A percentile compares a stretch with the other conserved stretches of the same genome.
phyloP scores from a whole-genome alignment of 306 rosid species.

The Psophocarpus tetragonolobus region DNA sequence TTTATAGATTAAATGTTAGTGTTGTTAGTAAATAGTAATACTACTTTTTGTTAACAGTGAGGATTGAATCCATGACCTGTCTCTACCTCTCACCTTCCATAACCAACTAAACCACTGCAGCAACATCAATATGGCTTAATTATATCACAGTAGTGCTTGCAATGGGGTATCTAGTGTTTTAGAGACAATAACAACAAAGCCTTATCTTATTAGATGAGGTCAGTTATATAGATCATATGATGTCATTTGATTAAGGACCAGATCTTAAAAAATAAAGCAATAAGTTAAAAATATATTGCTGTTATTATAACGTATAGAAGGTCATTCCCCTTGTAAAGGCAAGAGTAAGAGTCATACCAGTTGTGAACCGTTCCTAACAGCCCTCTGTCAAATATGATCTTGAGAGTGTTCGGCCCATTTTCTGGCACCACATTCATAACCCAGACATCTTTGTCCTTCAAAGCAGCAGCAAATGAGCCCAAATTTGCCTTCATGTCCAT shows the following conservation, averaged over 20 bases:
- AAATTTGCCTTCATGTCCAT: slow-evolving; percentile 96
- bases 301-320: neutral
- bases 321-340: neutral
- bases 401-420: slow-evolving; percentile 87
- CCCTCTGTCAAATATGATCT: slow-evolving; percentile 92
- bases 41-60: no score
- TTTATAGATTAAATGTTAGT: no score
- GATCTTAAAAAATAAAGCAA: neutral
- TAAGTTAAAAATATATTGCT: slow-evolving; percentile 8
- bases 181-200: neutral
- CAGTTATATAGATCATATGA: neutral
- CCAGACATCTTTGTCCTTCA: slow-evolving; percentile 86
- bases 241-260: neutral
- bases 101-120: no score
- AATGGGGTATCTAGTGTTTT: slow-evolving; percentile 6
- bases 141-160: neutral
- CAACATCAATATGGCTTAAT: neutral
- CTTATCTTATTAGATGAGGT: neutral
- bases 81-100: no score
- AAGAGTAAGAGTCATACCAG: slow-evolving; percentile 58
- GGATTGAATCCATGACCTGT: no score
- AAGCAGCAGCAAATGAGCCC: slow-evolving; percentile 95
- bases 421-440: slow-evolving; percentile 92
- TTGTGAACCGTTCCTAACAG: slow-evolving; percentile 78
- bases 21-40: no score